Evolutionary conservation across 139 green algal genomes (phyloP).

Genomic region (Chlamydomonas applanata): DNA sequence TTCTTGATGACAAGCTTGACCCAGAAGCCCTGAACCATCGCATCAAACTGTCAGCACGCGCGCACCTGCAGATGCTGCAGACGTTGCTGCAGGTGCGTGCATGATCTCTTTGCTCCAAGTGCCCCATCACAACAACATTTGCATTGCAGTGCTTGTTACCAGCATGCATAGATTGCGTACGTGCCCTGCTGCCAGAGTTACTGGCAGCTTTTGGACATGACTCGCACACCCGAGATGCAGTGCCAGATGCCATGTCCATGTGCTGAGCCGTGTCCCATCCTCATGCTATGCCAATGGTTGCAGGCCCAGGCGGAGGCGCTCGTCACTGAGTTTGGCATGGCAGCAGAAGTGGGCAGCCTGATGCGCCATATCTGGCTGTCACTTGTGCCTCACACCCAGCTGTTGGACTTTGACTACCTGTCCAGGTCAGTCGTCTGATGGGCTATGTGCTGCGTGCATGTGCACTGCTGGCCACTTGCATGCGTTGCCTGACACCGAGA

Average conservation of each 20-base stretch:
- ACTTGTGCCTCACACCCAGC: background rate
- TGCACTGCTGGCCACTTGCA: no score
- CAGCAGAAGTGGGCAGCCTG: background rate
- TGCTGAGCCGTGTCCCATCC: background rate
- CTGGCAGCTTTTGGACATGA: no score
- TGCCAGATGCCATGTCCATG: background rate
- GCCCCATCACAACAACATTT: no score
- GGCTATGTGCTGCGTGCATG: no score
- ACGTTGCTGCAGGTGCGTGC: slow-evolving; percentile 1
- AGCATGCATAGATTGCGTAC: no score
- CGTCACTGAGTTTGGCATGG: background rate
- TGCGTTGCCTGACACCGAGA: no score
- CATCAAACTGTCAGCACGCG: background rate
- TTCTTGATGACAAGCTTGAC: background rate
- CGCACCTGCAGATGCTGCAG: slow-evolving; percentile 3
- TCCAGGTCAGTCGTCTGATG: background rate
- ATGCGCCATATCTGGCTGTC: slow-evolving; percentile 10
- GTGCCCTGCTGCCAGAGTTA: no score
- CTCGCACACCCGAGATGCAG: no score
- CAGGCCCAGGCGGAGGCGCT: slow-evolving; percentile 6
- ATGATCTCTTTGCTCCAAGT: no score
- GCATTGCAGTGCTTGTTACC: no score
- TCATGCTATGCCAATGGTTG: background rate
- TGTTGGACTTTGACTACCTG: background rate
- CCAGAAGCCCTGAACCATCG: background rate